Conservation (phyloP, 257 asterid species). For the Cordia subcordata region DNA sequence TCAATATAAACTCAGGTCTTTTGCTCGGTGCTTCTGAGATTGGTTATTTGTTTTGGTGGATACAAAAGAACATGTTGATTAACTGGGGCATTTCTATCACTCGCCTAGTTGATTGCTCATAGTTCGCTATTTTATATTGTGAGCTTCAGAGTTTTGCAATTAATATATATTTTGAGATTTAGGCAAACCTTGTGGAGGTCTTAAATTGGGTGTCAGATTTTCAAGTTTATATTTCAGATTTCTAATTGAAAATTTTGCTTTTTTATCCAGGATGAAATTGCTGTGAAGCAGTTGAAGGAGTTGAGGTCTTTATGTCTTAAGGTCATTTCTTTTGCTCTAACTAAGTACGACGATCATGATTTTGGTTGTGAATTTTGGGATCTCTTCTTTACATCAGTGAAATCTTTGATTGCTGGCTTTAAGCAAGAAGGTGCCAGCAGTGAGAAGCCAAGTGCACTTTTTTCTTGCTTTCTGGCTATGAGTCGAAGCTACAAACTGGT, state of each 20-base stretch:
- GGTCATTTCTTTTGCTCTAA: slow-evolving; percentile 55
- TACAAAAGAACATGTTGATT: neutral
- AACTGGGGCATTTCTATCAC: too few species aligned
- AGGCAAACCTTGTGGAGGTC: too few species aligned
- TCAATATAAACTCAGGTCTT: neutral
- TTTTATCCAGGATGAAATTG: slow-evolving; percentile 47
- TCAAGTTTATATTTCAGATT: neutral
- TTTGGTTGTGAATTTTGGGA: slow-evolving; percentile 74
- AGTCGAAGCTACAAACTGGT: slow-evolving; percentile 74
- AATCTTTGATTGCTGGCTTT: slow-evolving; percentile 60
- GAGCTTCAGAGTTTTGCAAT: too few species aligned
- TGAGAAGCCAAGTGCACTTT: slow-evolving; percentile 82
- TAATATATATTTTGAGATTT: too few species aligned
- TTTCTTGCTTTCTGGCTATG: slow-evolving; percentile 89
- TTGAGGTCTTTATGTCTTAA: slow-evolving; percentile 84
- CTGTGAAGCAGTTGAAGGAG: slow-evolving; percentile 70
- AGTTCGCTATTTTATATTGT: too few species aligned
- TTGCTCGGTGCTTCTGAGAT: neutral
- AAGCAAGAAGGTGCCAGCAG: slow-evolving; percentile 81
- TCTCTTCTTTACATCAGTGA: slow-evolving; percentile 57
- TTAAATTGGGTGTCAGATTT: too few species aligned
- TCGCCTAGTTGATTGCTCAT: too few species aligned
- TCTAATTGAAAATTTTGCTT: slow-evolving; percentile 21
- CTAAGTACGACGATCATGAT: slow-evolving; percentile 58
- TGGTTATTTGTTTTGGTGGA: neutral